Evolutionary conservation across 2,329 filamentous ascomycete genomes (phyloP).

Genomic region (Diaporthe humulicola): DNA sequence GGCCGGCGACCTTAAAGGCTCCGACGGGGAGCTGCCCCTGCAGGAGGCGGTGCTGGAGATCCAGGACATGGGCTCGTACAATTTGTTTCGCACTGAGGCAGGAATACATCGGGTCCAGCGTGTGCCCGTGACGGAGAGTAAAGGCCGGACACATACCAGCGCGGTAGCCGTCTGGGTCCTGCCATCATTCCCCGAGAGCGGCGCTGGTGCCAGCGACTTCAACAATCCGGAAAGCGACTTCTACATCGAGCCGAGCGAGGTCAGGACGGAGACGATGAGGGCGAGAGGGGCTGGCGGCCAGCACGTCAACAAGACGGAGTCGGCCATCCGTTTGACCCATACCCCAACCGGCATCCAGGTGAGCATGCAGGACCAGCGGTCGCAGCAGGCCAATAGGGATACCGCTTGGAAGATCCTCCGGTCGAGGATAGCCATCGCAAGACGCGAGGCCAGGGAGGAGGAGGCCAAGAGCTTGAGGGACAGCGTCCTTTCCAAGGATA

Average conservation of each 20-base stretch:
- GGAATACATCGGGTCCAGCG: constrained; percentile 97
- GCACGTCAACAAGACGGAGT: constrained; percentile 99
- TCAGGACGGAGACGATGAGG: constrained; percentile 89
- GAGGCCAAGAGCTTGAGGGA: constrained; percentile 80
- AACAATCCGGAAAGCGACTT: constrained; percentile 93
- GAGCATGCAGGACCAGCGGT: constrained; percentile 92
- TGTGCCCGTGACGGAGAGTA: constrained; percentile 90
- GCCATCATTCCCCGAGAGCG: constrained; percentile 79
- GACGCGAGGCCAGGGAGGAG: constrained; percentile 86
- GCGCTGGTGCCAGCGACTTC: constrained; percentile 66
- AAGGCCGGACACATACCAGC: constrained; percentile 92
- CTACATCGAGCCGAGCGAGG: constrained; percentile 87
- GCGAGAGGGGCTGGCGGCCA: constrained; percentile 94
- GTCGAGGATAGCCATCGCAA: constrained; percentile 82
- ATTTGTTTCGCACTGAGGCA: constrained; percentile 84
- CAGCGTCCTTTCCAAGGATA: constrained; percentile 82
- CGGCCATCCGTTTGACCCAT: constrained; percentile 93
- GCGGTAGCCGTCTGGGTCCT: constrained; percentile 94
- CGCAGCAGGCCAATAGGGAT: constrained; percentile 89
- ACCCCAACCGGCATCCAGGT: constrained; percentile 88
- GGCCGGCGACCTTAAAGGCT: constrained; percentile 63
- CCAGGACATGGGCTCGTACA: constrained; percentile 82
- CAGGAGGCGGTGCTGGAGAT: constrained; percentile 92
- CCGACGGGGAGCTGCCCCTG: constrained; percentile 76
- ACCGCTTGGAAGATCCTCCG: constrained; percentile 89